Evolutionary conservation across 225 moss, liverwort and hornwort species (phyloP).

Genomic region (Neckera pumila): DNA sequence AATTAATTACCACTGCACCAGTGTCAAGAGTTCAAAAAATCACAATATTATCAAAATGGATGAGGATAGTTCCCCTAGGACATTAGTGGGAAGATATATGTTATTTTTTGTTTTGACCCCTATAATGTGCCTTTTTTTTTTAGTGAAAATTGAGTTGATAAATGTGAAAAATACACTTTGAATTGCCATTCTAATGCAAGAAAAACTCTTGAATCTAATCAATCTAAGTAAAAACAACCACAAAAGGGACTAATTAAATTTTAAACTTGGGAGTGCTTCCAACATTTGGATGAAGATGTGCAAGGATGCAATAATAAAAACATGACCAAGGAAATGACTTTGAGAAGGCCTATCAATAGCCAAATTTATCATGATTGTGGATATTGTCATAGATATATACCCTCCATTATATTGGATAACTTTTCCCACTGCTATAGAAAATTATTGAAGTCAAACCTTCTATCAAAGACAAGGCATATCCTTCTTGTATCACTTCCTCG

Average conservation of each 20-base stretch:
- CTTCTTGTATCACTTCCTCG: too few species aligned
- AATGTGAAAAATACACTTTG: background rate
- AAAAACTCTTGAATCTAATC: background rate
- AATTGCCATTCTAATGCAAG: rapidly evolving
- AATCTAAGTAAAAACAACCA: too few species aligned
- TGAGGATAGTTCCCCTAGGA: too few species aligned
- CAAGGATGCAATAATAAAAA: background rate
- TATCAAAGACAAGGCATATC: too few species aligned
- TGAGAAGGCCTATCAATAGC: rapidly evolving
- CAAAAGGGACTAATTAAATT: too few species aligned
- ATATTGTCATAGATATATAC: too few species aligned
- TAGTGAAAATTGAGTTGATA: background rate
- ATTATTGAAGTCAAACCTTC: background rate
- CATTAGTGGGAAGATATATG: too few species aligned
- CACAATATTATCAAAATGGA: too few species aligned
- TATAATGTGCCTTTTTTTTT: background rate
- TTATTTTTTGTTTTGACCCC: background rate
- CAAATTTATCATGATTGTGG: too few species aligned
- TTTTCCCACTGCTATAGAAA: background rate
- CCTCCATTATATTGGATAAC: too few species aligned
- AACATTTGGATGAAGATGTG: background rate
- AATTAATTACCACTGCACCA: too few species aligned
- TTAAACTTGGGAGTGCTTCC: background rate
- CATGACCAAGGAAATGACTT: background rate
- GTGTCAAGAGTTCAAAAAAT: too few species aligned